Evolutionary conservation across 1,284 basidiomycete species (phyloP), one percentile per base, ranked within the genome.

Genomic region (Ganoderma boninense): DNA sequence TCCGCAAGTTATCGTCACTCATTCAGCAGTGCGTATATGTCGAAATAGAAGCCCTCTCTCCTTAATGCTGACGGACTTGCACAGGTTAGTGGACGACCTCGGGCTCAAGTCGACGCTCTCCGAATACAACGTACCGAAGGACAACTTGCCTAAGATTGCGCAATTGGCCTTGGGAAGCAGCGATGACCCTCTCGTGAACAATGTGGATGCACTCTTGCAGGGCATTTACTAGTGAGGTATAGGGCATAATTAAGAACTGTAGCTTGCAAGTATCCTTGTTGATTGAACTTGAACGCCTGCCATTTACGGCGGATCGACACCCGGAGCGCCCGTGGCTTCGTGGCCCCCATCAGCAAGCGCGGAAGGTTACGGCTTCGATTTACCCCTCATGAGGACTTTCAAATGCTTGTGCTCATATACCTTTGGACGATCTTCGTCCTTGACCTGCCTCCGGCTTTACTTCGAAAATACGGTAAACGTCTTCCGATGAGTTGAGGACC

Each of bases 91-190:
- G 16, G 80, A 80, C 0, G 73, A 81, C n/a, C 84, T 93, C 20
- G 91, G 89, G 0, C 78, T 93, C 62, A 84, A 86, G 68, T 85
- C 85, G 14, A 88, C 82, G 18, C 84, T 93, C 57, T 80, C 81
- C 29, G 83, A 87, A n/a, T 89, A 90, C 79, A 87, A 87, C 4
- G 88, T 93, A 6, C 90, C 90, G 7, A 84, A 77, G 52, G 84
- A 82, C 61, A 85, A 92, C 74, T 65, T 90, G 0, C 78, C 82
- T 2, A 82, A 79, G 42, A 86, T 93, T 70, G 89, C 90, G 1
- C 81, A 82, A 69, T 79, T 81, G 64, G 84, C 88, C 0, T 71
- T 90, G 62, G 85, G 84, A 26, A 78, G 77, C 44, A 79, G 79
- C 63, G 80, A 84, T 56, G 78, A 86, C 73, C 80, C 83, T 18